Conservation (phyloP, 352 stramenopile species). For the Globisporangium carolinianum region DNA sequence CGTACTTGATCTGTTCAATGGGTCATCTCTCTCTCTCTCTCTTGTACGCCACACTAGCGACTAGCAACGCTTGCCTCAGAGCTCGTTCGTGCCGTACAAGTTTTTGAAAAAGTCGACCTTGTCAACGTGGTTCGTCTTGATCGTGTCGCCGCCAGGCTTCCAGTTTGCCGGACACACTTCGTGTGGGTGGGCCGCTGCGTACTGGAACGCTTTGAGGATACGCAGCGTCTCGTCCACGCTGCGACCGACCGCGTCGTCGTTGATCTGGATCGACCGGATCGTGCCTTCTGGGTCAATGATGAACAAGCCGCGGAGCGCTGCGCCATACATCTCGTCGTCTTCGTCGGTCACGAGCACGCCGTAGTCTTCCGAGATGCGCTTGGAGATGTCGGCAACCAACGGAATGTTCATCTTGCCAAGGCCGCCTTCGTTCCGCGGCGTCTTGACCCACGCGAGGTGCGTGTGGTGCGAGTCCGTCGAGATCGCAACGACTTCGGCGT, state of each 20-base stretch:
- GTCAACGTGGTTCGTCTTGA: constrained; percentile 78
- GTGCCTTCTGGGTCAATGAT: constrained; percentile 82
- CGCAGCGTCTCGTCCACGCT: constrained; percentile 80
- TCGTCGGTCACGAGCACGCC: constrained; percentile 80
- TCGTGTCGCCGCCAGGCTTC: constrained; percentile 76
- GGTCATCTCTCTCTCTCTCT: no score
- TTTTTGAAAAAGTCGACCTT: constrained; percentile 84
- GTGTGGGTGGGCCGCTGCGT: constrained; percentile 55
- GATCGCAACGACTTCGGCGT: constrained; percentile 71
- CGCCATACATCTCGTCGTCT: constrained; percentile 73
- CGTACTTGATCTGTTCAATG: no score
- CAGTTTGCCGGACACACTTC: constrained; percentile 86
- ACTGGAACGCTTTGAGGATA: constrained; percentile 85
- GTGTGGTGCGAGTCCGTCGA: constrained; percentile 84
- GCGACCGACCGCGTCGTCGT: constrained; percentile 75
- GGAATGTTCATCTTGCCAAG: constrained; percentile 83
- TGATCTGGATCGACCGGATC: constrained; percentile 82
- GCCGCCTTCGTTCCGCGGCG: constrained; percentile 63
- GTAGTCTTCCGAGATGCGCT: constrained; percentile 81
- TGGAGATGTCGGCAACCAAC: constrained; percentile 74
- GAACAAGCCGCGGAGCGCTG: constrained; percentile 70
- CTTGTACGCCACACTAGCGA: no score
- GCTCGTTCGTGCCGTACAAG: constrained; percentile 58
- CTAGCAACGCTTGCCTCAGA: constrained; percentile 14
- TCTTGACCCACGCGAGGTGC: constrained; percentile 80